Conservation (phyloP, 176 grass and related monocot genomes). For the Panicum miliaceum region DNA sequence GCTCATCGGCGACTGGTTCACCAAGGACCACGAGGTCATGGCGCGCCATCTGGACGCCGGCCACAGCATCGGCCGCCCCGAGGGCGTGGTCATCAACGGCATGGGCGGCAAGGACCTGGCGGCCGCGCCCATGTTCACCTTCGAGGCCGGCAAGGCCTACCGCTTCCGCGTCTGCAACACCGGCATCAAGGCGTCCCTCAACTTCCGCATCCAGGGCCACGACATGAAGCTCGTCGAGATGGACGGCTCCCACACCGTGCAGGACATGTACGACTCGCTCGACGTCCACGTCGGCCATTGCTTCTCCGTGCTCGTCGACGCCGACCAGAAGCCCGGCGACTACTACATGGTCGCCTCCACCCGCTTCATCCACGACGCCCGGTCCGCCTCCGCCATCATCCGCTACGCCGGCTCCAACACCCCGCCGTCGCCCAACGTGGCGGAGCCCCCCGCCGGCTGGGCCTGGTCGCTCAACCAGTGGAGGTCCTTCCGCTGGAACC, state of each 20-base stretch:
- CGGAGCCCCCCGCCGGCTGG: slow-evolving; percentile 60
- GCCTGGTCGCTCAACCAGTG: slow-evolving; percentile 93
- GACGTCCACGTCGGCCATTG: slow-evolving; percentile 76
- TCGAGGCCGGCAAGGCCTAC: slow-evolving; percentile 69
- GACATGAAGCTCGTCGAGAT: slow-evolving; percentile 69
- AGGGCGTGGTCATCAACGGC: slow-evolving; percentile 65
- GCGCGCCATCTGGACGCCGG: slow-evolving; percentile 50
- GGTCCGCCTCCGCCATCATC: slow-evolving; percentile 39
- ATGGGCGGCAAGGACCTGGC: slow-evolving; percentile 32
- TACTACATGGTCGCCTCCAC: slow-evolving; percentile 74
- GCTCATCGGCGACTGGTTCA: slow-evolving; percentile 79
- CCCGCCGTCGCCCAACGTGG: slow-evolving; percentile 42
- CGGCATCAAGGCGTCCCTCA: slow-evolving; percentile 71
- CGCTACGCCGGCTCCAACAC: slow-evolving; percentile 60
- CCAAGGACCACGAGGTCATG: slow-evolving; percentile 62
- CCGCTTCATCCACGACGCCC: slow-evolving; percentile 50
- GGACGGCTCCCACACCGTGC: slow-evolving; percentile 70
- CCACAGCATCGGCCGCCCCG: slow-evolving; percentile 49
- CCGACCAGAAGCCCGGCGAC: slow-evolving; percentile 67
- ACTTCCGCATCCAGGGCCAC: slow-evolving; percentile 86
- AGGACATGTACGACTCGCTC: slow-evolving; percentile 59
- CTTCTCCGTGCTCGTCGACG: slow-evolving; percentile 64
- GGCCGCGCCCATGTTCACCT: slow-evolving; percentile 50
- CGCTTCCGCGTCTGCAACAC: slow-evolving; percentile 70
- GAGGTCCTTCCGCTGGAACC: slow-evolving; percentile 91